Conservation (phyloP, 352 stramenopile species). For the Plasmopara halstedii region DNA sequence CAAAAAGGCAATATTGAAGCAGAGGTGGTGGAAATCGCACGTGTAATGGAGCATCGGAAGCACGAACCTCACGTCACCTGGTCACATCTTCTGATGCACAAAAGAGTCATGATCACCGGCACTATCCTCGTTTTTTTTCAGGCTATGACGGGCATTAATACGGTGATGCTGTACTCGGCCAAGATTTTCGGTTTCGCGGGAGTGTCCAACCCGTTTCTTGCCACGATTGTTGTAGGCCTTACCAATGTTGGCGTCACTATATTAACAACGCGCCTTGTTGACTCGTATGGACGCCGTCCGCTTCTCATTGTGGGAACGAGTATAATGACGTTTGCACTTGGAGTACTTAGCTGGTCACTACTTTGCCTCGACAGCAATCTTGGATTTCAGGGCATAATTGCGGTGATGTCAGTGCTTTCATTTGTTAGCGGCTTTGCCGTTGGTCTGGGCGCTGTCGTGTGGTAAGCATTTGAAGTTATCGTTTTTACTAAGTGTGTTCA, state of each 20-base stretch:
- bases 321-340: constrained; percentile 66
- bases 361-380: constrained; percentile 46
- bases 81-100: constrained; percentile 50
- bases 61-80: constrained; percentile 35
- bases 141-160: constrained; percentile 89
- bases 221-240: constrained; percentile 62
- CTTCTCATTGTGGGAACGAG: constrained; percentile 61
- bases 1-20: constrained; percentile 39
- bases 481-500: not conserved
- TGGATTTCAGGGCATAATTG: constrained; percentile 46
- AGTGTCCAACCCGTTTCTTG: constrained; percentile 79
- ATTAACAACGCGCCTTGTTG: constrained; percentile 71
- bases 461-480: constrained; percentile 24
- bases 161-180: constrained; percentile 87
- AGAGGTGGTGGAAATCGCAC: constrained; percentile 54
- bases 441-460: constrained; percentile 71
- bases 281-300: constrained; percentile 59
- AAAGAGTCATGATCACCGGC: constrained; percentile 46
- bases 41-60: constrained; percentile 51
- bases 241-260: constrained; percentile 75
- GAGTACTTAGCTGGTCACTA: constrained; percentile 60
- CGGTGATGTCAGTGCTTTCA: constrained; percentile 67
- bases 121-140: constrained; percentile 75
- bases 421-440: constrained; percentile 84
- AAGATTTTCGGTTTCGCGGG: constrained; percentile 89